A percentile compares a stretch with the other conserved stretches of the same genome.
Evolutionary conservation across 2,329 filamentous ascomycete genomes (phyloP).

Genomic region (Arthrobotrys entomopaga): DNA sequence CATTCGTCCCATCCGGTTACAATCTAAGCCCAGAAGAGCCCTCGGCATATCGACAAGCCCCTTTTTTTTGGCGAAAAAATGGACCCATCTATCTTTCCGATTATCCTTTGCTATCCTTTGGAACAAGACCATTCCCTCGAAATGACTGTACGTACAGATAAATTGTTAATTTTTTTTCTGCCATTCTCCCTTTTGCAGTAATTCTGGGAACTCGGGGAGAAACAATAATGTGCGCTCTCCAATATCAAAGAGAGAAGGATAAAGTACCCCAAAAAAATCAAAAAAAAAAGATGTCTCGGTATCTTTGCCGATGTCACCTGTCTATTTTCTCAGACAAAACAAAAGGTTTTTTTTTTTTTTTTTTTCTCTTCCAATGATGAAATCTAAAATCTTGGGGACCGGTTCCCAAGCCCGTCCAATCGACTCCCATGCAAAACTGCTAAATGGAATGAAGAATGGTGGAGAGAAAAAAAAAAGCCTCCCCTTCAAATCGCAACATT

Average conservation of each 20-base stretch:
- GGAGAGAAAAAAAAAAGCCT: slow-evolving; percentile 10
- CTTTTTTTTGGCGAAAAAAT: background rate
- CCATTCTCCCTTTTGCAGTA: too few species aligned
- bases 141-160: too few species aligned
- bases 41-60: background rate
- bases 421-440: slow-evolving; percentile 9
- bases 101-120: slow-evolving; percentile 3
- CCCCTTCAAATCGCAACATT: slow-evolving; percentile 9
- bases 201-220: too few species aligned
- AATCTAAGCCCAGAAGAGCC: background rate
- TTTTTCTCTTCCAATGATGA: slow-evolving; percentile 7
- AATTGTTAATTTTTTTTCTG: too few species aligned
- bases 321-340: background rate
- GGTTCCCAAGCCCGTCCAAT: slow-evolving; percentile 31
- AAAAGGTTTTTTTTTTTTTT: too few species aligned
- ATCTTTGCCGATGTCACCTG: slow-evolving; percentile 21
- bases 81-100: background rate
- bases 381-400: slow-evolving; percentile 2
- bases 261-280: slow-evolving; percentile 7
- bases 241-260: background rate
- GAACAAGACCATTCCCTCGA: too few species aligned
- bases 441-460: slow-evolving; percentile 5
- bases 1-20: too few species aligned
- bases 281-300: background rate
- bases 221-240: too few species aligned